Evolutionary conservation across 345 rosid species (phyloP).

Genomic region (Salix dunnii): DNA sequence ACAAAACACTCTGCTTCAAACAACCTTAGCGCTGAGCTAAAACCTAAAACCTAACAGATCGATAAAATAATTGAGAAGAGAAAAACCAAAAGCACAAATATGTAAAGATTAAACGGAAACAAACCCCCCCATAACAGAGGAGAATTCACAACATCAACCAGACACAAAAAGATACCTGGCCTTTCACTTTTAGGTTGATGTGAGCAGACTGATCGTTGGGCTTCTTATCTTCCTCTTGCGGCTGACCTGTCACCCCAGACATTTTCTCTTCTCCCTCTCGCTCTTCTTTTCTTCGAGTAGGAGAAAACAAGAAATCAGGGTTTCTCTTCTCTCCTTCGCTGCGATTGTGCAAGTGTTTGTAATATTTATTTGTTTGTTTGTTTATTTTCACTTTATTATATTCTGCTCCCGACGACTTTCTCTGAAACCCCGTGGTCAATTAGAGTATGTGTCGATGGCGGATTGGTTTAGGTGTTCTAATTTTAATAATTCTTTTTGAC

Average conservation of each 20-base stretch:
- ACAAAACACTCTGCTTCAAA: not conserved
- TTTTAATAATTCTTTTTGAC: not conserved
- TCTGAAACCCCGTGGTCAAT: not conserved
- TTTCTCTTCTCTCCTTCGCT: not conserved
- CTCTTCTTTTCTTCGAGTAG: not conserved
- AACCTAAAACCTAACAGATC: not conserved
- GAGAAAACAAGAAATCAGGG: not conserved
- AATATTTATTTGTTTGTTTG: not conserved
- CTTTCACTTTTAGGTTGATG: conserved; percentile 86
- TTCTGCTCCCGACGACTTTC: no score
- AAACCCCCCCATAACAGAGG: no score
- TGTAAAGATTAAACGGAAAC: not conserved
- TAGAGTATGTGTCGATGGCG: not conserved
- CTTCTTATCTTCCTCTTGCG: conserved; percentile 68
- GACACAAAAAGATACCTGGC: conserved; percentile 55
- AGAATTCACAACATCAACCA: not conserved
- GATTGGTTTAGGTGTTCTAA: not conserved
- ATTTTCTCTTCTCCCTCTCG: conserved; percentile 9
- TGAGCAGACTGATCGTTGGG: conserved; percentile 67
- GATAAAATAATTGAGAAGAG: not conserved
- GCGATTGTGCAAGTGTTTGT: not conserved
- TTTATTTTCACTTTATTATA: not conserved
- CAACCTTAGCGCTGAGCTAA: not conserved
- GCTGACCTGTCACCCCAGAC: conserved; percentile 31
- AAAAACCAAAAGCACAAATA: not conserved